Conservation (phyloP, 352 stramenopile species). For the Phytophthora macrochlamydospora region DNA sequence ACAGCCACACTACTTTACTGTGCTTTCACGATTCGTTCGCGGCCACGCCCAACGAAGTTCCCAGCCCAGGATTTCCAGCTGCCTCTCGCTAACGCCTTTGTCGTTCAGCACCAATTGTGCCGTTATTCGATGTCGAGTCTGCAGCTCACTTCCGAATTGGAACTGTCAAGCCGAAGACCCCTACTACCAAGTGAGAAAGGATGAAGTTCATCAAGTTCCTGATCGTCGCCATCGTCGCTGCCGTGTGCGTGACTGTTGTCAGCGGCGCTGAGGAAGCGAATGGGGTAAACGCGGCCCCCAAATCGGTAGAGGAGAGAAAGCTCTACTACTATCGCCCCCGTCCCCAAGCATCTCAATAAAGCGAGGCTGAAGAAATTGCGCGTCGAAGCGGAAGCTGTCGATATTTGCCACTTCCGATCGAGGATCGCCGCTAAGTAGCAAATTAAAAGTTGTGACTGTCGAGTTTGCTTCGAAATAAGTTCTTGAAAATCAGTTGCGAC, state of each 20-base stretch:
- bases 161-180: not conserved
- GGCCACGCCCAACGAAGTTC: too few relatives aligned
- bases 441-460: too few relatives aligned
- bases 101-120: too few relatives aligned
- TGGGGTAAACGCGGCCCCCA: not conserved
- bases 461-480: too few relatives aligned
- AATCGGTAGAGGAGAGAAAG: not conserved
- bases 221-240: not conserved
- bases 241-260: not conserved
- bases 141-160: not conserved
- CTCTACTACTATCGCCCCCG: not conserved
- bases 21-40: too few relatives aligned
- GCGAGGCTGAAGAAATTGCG: too few relatives aligned
- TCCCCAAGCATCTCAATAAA: too few relatives aligned
- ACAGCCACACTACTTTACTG: too few relatives aligned
- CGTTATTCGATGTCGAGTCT: not conserved
- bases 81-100: too few relatives aligned
- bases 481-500: conserved; percentile 46
- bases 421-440: too few relatives aligned
- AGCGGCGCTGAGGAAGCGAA: not conserved
- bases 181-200: not conserved
- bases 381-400: too few relatives aligned
- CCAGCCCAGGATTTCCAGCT: not conserved
- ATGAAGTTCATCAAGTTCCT: not conserved
- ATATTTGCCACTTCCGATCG: too few relatives aligned